A percentile compares a stretch with the other conserved stretches of the same genome.
Evolutionary conservation across 1,139 yeast species (phyloP).

Genomic region (Wickerhamomyces sp.): DNA sequence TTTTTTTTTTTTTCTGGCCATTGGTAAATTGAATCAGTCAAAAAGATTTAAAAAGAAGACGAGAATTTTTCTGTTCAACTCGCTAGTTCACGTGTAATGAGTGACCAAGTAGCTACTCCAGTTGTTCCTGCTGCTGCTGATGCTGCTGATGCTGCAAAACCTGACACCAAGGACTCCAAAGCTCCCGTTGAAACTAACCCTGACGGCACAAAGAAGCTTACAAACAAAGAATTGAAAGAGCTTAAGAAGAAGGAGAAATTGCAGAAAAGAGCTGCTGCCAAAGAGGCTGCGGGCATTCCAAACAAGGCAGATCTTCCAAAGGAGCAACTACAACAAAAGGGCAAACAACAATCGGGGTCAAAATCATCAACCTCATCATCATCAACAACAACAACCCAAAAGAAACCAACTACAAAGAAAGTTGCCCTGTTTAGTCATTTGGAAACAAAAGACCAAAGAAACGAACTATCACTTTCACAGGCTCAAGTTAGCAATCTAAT

Average conservation of each 20-base stretch:
- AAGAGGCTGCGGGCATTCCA: constrained; percentile 47
- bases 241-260: constrained; percentile 85
- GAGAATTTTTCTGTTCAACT: no score
- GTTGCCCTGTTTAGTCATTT: constrained; percentile 79
- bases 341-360: constrained; percentile 31
- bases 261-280: constrained; percentile 74
- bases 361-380: constrained; percentile 21
- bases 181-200: not conserved
- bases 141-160: no score
- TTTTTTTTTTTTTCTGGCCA: not conserved
- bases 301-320: constrained; percentile 33
- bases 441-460: constrained; percentile 77
- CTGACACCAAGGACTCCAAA: not conserved
- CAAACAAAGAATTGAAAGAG: constrained; percentile 84
- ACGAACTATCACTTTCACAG: constrained; percentile 43
- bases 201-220: constrained; percentile 31
- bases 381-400: not conserved
- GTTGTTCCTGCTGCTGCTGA: no score
- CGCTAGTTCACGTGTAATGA: not conserved
- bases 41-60: no score
- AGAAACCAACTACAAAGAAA: constrained; percentile 29
- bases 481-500: constrained; percentile 48
- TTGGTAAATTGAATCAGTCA: no score
- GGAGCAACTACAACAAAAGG: constrained; percentile 15
- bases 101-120: not conserved